Evolutionary conservation across 345 rosid genomes (phyloP).

Genomic region (Melaleuca quinquenervia): DNA sequence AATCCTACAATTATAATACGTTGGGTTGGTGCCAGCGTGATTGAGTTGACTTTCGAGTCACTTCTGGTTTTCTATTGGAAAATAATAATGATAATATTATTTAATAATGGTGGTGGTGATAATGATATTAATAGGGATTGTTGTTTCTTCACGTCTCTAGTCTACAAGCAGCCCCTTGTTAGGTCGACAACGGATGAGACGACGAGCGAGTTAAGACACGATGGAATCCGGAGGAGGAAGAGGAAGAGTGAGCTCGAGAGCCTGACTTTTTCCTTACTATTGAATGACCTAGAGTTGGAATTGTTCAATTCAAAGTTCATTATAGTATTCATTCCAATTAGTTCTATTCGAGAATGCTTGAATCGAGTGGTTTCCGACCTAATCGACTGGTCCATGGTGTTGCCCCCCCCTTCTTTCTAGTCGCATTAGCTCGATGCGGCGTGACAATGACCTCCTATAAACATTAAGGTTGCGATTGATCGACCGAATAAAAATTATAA

Average conservation of each 20-base stretch:
- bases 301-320: not conserved
- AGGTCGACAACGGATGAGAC: not conserved
- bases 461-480: too few species aligned
- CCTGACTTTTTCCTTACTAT: not conserved
- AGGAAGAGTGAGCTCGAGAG: not conserved
- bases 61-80: not conserved
- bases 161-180: not conserved
- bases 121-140: not conserved
- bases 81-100: not conserved
- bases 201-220: not conserved
- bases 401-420: not conserved
- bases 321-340: not conserved
- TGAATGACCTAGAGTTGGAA: not conserved
- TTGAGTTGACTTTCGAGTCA: conserved; percentile 26
- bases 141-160: not conserved
- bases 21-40: conserved; percentile 18
- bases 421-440: not conserved
- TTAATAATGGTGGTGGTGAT: not conserved
- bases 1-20: not conserved
- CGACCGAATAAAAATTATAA: too few species aligned
- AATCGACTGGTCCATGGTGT: not conserved
- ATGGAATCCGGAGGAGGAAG: not conserved
- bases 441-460: not conserved
- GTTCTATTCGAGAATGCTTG: not conserved
- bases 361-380: not conserved